A percentile compares a stretch with the other conserved stretches of the same genome.
Conservation (phyloP, 2,329 filamentous ascomycete species). For the Ophiostoma sp. region DNA sequence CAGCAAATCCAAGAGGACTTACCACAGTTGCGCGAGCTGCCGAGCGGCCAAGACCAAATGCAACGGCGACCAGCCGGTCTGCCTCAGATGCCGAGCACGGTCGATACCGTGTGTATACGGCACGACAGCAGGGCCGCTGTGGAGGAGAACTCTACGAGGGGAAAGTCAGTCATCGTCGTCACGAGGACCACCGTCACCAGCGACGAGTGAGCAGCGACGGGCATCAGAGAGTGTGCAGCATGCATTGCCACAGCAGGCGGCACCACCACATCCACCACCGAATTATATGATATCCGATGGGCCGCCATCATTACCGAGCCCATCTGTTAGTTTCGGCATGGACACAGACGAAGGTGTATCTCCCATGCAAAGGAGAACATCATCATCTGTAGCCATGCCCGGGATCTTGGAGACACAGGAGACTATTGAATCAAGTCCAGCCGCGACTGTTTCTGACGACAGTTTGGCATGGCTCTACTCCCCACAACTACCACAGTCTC, state of each 20-base stretch:
- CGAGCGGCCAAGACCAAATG: constrained; percentile 26
- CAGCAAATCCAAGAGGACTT: neutral
- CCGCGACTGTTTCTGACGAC: neutral
- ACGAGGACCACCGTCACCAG: neutral
- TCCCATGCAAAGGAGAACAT: neutral
- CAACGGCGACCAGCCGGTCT: constrained; percentile 22
- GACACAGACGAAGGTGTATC: neutral
- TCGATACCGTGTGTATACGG: constrained; percentile 17
- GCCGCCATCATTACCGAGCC: neutral
- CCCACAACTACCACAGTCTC: constrained; percentile 20
- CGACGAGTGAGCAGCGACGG: neutral
- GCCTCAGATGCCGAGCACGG: constrained; percentile 20
- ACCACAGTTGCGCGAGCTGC: constrained; percentile 20
- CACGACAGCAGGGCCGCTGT: neutral
- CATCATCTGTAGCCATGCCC: neutral
- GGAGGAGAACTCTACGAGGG: constrained; percentile 4
- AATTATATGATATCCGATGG: neutral
- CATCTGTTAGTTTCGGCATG: neutral
- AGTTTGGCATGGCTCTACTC: constrained; percentile 24
- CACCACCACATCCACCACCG: neutral
- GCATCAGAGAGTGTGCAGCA: neutral
- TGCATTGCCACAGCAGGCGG: neutral
- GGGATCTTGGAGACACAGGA: neutral
- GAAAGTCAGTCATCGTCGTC: neutral
- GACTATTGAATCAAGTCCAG: neutral